A percentile compares a stretch with the other conserved stretches of the same genome.
Evolutionary conservation across 495 filamentous ascomycete genomes (phyloP).

Genomic region (Hapsidospora chrysogenum): DNA sequence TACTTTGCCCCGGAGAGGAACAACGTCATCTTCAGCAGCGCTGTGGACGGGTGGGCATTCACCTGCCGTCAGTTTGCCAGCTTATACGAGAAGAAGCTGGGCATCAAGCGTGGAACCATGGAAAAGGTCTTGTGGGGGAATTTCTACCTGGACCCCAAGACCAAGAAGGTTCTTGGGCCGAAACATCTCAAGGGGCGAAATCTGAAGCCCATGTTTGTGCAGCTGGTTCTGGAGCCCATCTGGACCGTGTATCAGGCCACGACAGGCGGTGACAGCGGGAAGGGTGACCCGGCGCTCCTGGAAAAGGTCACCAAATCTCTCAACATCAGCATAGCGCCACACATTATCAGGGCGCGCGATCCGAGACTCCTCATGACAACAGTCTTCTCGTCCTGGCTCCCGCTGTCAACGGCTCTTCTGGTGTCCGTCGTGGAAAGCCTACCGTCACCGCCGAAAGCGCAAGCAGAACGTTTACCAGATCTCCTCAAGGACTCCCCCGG

Average conservation of each 20-base stretch:
- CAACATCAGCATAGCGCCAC: slow-evolving; percentile 62
- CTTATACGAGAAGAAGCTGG: slow-evolving; percentile 91
- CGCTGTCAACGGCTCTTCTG: slow-evolving; percentile 79
- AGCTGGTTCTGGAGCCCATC: slow-evolving; percentile 86
- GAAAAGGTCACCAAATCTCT: slow-evolving; percentile 94
- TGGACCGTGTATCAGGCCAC: slow-evolving; percentile 96
- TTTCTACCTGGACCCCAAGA: slow-evolving; percentile 93
- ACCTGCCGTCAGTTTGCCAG: slow-evolving; percentile 87
- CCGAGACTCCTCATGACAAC: slow-evolving; percentile 67
- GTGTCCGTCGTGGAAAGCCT: slow-evolving; percentile 89
- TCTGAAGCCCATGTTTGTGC: slow-evolving; percentile 95
- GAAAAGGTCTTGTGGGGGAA: slow-evolving; percentile 97
- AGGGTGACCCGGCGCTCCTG: slow-evolving; percentile 66
- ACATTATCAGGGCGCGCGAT: slow-evolving; percentile 74
- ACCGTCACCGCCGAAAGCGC: slow-evolving; percentile 70
- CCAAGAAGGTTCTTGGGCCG: slow-evolving; percentile 73
- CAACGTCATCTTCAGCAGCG: slow-evolving; percentile 97
- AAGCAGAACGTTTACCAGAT: slow-evolving; percentile 63
- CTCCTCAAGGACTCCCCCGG: slow-evolving; percentile 74
- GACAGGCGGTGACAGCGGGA: slow-evolving; percentile 60
- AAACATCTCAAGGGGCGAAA: slow-evolving; percentile 87
- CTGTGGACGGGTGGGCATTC: slow-evolving; percentile 96
- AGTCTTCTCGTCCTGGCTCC: slow-evolving; percentile 79
- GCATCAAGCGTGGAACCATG: slow-evolving; percentile 76
- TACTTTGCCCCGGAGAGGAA: slow-evolving; percentile 98